Percentiles rank a stretch among this genome's conserved stretches.
Conservation (phyloP, 2,329 filamentous ascomycete genomes). For the Penicillium brevicompactum region DNA sequence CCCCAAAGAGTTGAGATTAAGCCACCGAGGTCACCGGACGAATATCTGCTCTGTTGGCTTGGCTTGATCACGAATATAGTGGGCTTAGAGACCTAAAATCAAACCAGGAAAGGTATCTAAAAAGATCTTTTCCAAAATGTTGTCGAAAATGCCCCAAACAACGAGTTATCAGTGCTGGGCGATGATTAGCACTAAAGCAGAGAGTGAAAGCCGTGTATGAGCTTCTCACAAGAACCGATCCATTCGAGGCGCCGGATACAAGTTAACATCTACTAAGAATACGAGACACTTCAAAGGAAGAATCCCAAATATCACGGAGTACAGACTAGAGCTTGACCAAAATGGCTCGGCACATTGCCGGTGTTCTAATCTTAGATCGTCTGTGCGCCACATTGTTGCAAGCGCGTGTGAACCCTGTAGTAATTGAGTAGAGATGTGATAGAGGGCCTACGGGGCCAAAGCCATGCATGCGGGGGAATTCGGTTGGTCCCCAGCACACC, state of each 20-base stretch:
- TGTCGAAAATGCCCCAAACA: too few species aligned
- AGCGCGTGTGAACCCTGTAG: slow-evolving; percentile 10
- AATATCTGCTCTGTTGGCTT: too few species aligned
- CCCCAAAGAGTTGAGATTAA: neutral
- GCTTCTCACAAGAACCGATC: too few species aligned
- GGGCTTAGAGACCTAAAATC: too few species aligned
- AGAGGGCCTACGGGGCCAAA: slow-evolving; percentile 5
- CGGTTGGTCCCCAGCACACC: neutral
- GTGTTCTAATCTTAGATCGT: slow-evolving; percentile 13
- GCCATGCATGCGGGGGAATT: slow-evolving; percentile 3
- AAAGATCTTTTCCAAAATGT: too few species aligned
- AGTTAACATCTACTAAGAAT: neutral
- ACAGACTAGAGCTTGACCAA: neutral
- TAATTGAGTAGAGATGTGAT: slow-evolving; percentile 1
- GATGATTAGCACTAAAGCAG: too few species aligned
- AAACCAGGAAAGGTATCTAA: too few species aligned
- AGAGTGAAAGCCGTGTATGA: too few species aligned
- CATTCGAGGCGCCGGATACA: too few species aligned
- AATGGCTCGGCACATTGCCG: slow-evolving; percentile 6
- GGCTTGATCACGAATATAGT: too few species aligned
- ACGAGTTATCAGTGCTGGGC: too few species aligned
- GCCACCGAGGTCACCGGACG: too few species aligned
- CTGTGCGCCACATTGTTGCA: slow-evolving; percentile 9
- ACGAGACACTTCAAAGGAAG: neutral
- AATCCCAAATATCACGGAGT: neutral